Evolutionary conservation across 2,329 filamentous ascomycete species (phyloP).

Genomic region (Aureobasidium sp.): DNA sequence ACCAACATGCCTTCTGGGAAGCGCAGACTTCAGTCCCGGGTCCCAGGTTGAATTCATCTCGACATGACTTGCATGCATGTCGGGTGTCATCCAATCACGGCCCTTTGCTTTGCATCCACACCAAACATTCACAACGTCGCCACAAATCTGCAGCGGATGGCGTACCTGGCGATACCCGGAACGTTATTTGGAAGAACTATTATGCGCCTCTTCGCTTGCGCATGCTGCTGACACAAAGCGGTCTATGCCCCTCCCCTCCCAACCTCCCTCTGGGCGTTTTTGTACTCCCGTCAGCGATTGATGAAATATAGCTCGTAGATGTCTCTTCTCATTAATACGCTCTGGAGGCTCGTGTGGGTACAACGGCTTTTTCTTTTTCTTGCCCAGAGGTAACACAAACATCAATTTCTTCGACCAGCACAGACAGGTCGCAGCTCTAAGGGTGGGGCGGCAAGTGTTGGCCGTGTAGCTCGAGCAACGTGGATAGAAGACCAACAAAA

Average conservation of each 20-base stretch:
- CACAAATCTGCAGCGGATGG: conserved; percentile 14
- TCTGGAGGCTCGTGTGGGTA: not conserved
- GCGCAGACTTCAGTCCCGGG: conserved; percentile 24
- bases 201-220: conserved; percentile 14
- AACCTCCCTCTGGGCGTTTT: conserved; percentile 5
- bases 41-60: conserved; percentile 21
- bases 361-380: conserved; percentile 18
- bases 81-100: conserved; percentile 14
- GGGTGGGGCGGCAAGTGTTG: conserved; percentile 3
- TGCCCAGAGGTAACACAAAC: conserved; percentile 7
- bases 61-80: conserved; percentile 15
- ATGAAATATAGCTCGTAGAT: conserved; percentile 9
- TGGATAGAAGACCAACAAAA: conserved; percentile 9
- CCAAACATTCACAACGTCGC: conserved; percentile 1
- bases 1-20: conserved; percentile 23
- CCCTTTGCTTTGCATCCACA: conserved; percentile 8
- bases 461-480: conserved; percentile 1
- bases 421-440: not conserved
- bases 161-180: conserved; percentile 15
- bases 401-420: not conserved
- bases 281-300: conserved; percentile 16
- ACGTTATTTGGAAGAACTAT: conserved; percentile 13
- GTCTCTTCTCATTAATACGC: not conserved
- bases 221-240: conserved; percentile 15
- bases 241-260: conserved; percentile 10